Evolutionary conservation across 169 alveolate genomes (phyloP).

Genomic region (Plasmodium malariae): DNA sequence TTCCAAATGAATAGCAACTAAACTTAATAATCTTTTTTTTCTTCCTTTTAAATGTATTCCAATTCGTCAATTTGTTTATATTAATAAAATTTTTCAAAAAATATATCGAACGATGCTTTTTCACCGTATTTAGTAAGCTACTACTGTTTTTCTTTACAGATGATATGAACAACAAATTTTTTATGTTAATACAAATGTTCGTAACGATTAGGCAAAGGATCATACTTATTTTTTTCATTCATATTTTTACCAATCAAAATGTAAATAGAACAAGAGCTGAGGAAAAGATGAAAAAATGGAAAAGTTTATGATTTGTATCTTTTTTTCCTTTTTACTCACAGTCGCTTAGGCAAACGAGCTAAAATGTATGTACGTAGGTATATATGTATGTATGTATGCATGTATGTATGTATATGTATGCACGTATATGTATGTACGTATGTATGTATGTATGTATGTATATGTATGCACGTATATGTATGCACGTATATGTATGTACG

Average conservation of each 20-base stretch:
- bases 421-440: too few species aligned
- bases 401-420: too few species aligned
- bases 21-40: not conserved
- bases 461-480: too few species aligned
- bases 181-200: conserved; percentile 20
- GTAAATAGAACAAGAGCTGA: not conserved
- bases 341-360: not conserved
- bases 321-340: not conserved
- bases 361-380: too few species aligned
- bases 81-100: not conserved
- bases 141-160: not conserved
- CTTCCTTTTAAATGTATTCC: not conserved
- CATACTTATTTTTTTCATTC: conserved; percentile 27
- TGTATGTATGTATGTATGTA: too few species aligned
- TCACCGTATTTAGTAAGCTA: not conserved
- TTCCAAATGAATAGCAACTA: not conserved
- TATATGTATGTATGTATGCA: too few species aligned
- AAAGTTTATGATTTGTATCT: not conserved
- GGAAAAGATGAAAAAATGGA: not conserved
- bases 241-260: too few species aligned
- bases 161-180: not conserved
- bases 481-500: too few species aligned
- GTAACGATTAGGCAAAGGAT: conserved; percentile 18
- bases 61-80: not conserved
- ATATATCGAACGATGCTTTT: not conserved